Evolutionary conservation across 768 basidiomycete genomes (phyloP).

Genomic region (Russula virescens): DNA sequence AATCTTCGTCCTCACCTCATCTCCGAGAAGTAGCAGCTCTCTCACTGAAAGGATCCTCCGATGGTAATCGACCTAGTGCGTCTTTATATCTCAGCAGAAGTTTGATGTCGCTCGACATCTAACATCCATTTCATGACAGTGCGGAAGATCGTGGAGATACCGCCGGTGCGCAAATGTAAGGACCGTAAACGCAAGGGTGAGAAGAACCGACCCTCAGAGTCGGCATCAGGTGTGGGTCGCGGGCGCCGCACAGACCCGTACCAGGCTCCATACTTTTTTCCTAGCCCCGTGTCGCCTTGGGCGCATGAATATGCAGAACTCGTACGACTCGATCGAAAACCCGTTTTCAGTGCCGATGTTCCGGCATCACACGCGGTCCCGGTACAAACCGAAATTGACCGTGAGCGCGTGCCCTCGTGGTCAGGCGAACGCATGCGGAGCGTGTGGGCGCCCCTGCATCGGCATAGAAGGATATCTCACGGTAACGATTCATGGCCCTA

Average conservation of each 20-base stretch:
- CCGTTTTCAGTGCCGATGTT: neutral
- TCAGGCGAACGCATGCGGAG: neutral
- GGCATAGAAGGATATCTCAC: neutral
- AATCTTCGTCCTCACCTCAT: neutral
- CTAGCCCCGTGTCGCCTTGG: constrained; percentile 40
- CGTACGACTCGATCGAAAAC: constrained; percentile 8
- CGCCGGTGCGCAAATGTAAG: neutral
- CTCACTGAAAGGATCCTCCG: neutral
- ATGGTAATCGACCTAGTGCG: neutral
- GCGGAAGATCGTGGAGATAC: neutral
- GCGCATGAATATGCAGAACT: constrained; percentile 31
- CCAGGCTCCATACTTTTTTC: constrained; percentile 58
- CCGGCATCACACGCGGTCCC: neutral
- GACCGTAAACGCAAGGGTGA: neutral
- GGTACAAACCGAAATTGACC: neutral
- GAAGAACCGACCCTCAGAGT: neutral
- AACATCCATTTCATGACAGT: neutral
- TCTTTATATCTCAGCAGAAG: neutral
- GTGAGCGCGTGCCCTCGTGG: neutral
- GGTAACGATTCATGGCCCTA: neutral
- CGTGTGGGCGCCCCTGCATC: neutral
- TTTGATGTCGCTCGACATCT: neutral
- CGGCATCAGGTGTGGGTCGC: constrained; percentile 11
- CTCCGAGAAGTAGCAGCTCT: neutral
- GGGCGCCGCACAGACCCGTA: constrained; percentile 49